These are phyloP conservation scores for Xerocomus spinulosus DNA, from an alignment of 768 basidiomycete genomes.

Conservation along the genomic window DNA sequence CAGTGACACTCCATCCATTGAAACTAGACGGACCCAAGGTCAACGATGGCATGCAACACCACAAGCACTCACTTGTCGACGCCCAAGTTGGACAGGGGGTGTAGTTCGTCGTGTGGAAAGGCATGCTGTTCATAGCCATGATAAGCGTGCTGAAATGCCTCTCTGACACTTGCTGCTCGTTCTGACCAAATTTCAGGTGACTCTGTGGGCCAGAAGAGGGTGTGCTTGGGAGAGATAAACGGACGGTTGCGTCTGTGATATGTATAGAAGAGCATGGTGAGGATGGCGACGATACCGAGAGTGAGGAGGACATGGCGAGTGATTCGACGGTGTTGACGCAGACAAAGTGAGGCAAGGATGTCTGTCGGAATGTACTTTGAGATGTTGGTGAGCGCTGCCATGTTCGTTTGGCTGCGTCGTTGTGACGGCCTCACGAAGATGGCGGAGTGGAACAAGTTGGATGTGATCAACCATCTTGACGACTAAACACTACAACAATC, in stretches of 20 bases:
- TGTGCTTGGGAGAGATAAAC: background rate
- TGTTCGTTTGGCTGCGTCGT: background rate
- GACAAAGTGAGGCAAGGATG: background rate
- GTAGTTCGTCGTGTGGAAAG: constrained; percentile 58
- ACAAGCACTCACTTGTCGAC: constrained; percentile 46
- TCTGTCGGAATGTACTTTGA: constrained; percentile 1
- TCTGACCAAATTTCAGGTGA: constrained; percentile 41
- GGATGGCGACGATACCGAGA: constrained; percentile 4
- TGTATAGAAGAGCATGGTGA: constrained; percentile 17
- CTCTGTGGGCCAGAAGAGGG: constrained; percentile 2
- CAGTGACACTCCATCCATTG: constrained; percentile 76
- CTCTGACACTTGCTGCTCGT: constrained; percentile 52
- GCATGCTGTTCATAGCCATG: constrained; percentile 60
- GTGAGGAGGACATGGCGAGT: constrained; percentile 18
- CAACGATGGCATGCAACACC: background rate
- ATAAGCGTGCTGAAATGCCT: constrained; percentile 65
- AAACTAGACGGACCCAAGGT: constrained; percentile 41
- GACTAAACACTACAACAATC: background rate
- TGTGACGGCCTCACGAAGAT: background rate
- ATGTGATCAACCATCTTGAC: background rate
- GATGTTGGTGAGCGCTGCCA: constrained; percentile 2
- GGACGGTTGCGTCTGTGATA: constrained; percentile 1
- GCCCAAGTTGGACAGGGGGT: constrained; percentile 43
- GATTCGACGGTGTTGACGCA: constrained; percentile 9
- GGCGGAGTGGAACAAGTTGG: background rate